A percentile compares a stretch with the other conserved stretches of the same genome.
Evolutionary conservation across 164 flowering plant genomes (phyloP).

Genomic region (Tetracentron sinense): DNA sequence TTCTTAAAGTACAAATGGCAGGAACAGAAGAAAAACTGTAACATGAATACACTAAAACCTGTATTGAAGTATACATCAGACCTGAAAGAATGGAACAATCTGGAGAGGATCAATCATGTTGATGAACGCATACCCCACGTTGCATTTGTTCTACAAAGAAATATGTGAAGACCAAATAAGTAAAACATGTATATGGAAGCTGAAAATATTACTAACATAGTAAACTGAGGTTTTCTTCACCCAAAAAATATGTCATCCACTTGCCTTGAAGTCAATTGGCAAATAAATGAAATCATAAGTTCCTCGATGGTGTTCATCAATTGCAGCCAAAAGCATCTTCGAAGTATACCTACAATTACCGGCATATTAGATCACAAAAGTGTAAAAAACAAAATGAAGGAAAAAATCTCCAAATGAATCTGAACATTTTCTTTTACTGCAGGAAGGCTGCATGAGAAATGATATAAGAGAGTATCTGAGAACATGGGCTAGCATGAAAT

Average conservation of each 20-base stretch:
- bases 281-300: slow-evolving; percentile 77
- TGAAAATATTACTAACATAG: background rate
- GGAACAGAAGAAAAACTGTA: background rate
- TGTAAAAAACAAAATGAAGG: background rate
- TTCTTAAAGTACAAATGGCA: background rate
- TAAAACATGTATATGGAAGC: background rate
- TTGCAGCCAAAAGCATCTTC: slow-evolving; percentile 80
- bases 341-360: slow-evolving; percentile 63
- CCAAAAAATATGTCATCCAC: slow-evolving; percentile 3
- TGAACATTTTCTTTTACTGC: background rate
- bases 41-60: background rate
- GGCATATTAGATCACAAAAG: slow-evolving; percentile 2
- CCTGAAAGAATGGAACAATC: slow-evolving; percentile 72
- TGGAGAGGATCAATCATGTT: slow-evolving; percentile 68
- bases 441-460: background rate
- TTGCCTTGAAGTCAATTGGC: slow-evolving; percentile 88
- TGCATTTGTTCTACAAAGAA: slow-evolving; percentile 73
- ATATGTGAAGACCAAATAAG: slow-evolving; percentile 4
- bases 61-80: slow-evolving; percentile 16
- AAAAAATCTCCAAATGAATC: background rate
- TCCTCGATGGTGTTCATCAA: slow-evolving; percentile 71
- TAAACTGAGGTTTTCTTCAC: background rate
- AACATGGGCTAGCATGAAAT: background rate
- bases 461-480: too few relatives aligned
- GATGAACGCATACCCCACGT: slow-evolving; percentile 90